These are phyloP conservation scores for Xerocomellus dryophilus DNA, from an alignment of 768 basidiomycete genomes.

Conservation along the genomic window DNA sequence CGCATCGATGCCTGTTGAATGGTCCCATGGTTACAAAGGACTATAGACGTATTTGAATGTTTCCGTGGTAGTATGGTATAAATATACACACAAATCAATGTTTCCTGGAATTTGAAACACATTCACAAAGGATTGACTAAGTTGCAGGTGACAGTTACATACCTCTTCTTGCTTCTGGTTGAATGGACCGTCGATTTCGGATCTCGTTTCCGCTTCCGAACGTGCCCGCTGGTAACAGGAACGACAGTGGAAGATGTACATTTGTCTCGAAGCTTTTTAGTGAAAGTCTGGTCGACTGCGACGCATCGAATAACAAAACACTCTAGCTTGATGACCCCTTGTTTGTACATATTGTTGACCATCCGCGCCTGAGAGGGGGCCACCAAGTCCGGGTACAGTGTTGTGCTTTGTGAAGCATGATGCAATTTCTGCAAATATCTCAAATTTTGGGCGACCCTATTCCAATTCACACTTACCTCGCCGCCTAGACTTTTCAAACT, in stretches of 20 bases:
- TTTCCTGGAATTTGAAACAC: conserved; percentile 9
- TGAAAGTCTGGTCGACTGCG: conserved; percentile 14
- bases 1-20: conserved; percentile 22
- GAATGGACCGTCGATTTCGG: neutral
- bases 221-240: neutral
- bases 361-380: conserved; percentile 25
- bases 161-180: conserved; percentile 13
- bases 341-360: conserved; percentile 28
- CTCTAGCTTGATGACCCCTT: conserved; percentile 28
- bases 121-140: neutral
- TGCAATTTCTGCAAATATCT: conserved; percentile 18
- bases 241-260: neutral
- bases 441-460: neutral
- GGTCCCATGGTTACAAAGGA: neutral
- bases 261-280: conserved; percentile 10
- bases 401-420: conserved; percentile 15
- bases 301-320: conserved; percentile 27
- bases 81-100: neutral
- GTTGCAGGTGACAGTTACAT: neutral
- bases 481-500: conserved; percentile 9
- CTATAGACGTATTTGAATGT: neutral
- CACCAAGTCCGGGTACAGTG: conserved; percentile 20
- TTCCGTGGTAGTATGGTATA: neutral
- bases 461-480: conserved; percentile 4
- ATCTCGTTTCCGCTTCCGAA: conserved; percentile 16